A percentile compares a stretch with the other conserved stretches of the same genome.
phyloP scores from a whole-genome alignment of 306 rosid genomes.

The Alnus rubra region DNA sequence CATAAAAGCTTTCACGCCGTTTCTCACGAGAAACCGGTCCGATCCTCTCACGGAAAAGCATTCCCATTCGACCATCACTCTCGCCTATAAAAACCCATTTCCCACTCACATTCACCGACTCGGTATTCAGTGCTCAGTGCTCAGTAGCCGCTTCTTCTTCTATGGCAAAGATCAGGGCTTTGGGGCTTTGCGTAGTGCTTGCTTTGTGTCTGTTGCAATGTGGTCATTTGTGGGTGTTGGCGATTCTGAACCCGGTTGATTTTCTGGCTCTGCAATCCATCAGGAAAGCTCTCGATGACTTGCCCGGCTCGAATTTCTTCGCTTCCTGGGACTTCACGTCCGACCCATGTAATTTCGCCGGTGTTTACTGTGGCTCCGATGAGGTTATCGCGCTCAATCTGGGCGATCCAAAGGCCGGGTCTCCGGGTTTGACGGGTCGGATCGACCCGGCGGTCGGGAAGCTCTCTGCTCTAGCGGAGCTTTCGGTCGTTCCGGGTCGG shows the following conservation, averaged over 20 bases:
- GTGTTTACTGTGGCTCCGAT: conserved; percentile 81
- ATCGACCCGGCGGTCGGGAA: conserved; percentile 72
- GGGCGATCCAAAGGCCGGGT: conserved; percentile 87
- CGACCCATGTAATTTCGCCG: conserved; percentile 88
- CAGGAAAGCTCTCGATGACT: conserved; percentile 63
- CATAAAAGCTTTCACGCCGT: conserved; percentile 45
- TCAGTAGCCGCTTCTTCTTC: conserved; percentile 9
- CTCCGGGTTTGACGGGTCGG: conserved; percentile 82
- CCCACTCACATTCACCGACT: conserved; percentile 5
- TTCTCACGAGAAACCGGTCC: conserved; percentile 54
- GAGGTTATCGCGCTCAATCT: conserved; percentile 86
- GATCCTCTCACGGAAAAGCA: conserved; percentile 46
- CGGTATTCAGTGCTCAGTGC: background rate
- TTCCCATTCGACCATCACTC: background rate
- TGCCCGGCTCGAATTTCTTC: conserved; percentile 84
- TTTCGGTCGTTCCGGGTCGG: conserved; percentile 86
- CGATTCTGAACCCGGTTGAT: conserved; percentile 87
- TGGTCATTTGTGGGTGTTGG: conserved; percentile 23
- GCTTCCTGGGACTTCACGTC: conserved; percentile 96
- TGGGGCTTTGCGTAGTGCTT: conserved; percentile 16
- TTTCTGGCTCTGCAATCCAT: conserved; percentile 88
- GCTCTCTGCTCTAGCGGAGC: conserved; percentile 75
- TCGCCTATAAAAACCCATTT: conserved; percentile 31
- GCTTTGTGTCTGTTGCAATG: conserved; percentile 38
- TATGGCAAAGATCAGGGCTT: conserved; percentile 47